Evolutionary conservation across 306 rosid species (phyloP), one percentile per base, ranked within the genome.

Genomic region (Lotus japonicus): DNA sequence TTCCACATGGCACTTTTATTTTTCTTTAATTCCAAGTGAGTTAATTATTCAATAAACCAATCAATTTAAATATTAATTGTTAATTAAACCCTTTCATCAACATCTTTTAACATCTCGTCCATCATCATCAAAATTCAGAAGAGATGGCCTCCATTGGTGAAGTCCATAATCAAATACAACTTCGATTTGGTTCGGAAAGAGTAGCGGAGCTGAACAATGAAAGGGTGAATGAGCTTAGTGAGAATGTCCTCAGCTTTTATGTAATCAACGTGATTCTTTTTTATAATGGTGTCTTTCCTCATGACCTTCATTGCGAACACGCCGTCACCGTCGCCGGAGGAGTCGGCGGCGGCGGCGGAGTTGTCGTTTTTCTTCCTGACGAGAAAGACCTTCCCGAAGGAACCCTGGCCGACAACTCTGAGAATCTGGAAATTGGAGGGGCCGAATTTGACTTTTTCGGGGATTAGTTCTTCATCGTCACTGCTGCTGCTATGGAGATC

Each of bases 231-330:
- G 33, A 94, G 85, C 80, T 90, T 94, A 14, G 98, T 90, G 71
- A 88, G 98, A 77, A 94, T 94, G 66, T 94, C 97, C 79, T 94
- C 97, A 6, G 97, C 98, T 71, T 66, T 90, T 97, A 94, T 94
- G 42, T 94, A 94, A 75, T 90, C 98, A 10, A 94, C 87, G 39
- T 92, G 98, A 49, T 94, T 88, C 84, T 90, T 92, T 67, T 88
- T 92, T 15, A 92, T 92, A 44, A 92, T 78, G 5, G 91, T 86
- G 19, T 90, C 98, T 67, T 94, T 94, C 56, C 89, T 85, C 98
- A 94, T 94, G 7, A 94, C 98, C 74, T 94, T 94, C 98, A 94
- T 94, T 0, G 98, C 98, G 62, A 80, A 92, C 36, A 92, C 83
- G 19, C 88, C 91, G 69, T 90, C 78, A 9, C 7, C 69, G 33